These are phyloP conservation scores for Xanthoconium purpureum DNA, from an alignment of 768 basidiomycete genomes.

Conservation along the genomic window DNA sequence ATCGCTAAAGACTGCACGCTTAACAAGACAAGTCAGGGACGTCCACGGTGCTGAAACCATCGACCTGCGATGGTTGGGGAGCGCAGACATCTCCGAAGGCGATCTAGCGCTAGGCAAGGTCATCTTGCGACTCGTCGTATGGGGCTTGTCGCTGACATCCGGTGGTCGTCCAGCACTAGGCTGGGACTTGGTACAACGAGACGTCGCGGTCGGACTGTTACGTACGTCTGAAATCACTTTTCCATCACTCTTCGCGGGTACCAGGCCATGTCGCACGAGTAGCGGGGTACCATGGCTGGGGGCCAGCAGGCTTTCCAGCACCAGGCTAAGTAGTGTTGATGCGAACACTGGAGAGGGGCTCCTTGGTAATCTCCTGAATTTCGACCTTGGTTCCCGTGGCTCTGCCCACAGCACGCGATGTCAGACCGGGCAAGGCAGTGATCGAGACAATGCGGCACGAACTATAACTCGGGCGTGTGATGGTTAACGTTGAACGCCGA, in stretches of 20 bases:
- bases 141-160: background rate
- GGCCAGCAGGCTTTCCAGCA: slow-evolving; percentile 5
- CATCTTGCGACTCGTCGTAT: slow-evolving; percentile 4
- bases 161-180: background rate
- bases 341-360: background rate
- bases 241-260: background rate
- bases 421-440: background rate
- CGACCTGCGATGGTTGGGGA: slow-evolving; percentile 8
- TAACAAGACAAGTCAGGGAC: too few species aligned
- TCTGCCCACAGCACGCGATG: background rate
- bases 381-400: background rate
- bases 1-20: too few species aligned
- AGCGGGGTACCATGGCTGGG: slow-evolving; percentile 7
- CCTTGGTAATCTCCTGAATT: background rate
- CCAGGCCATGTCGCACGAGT: slow-evolving; percentile 1
- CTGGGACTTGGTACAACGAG: background rate
- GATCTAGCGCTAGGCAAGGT: slow-evolving; percentile 1
- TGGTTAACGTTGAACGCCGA: too few species aligned
- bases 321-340: slow-evolving; percentile 3
- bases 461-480: slow-evolving; percentile 2
- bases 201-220: slow-evolving; percentile 1
- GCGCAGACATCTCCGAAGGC: slow-evolving; percentile 2
- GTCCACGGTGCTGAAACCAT: too few species aligned
- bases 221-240: slow-evolving; percentile 19
- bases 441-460: background rate